phyloP scores from a whole-genome alignment of 2,329 filamentous ascomycete genomes.

The Cladophialophora exuberans region DNA sequence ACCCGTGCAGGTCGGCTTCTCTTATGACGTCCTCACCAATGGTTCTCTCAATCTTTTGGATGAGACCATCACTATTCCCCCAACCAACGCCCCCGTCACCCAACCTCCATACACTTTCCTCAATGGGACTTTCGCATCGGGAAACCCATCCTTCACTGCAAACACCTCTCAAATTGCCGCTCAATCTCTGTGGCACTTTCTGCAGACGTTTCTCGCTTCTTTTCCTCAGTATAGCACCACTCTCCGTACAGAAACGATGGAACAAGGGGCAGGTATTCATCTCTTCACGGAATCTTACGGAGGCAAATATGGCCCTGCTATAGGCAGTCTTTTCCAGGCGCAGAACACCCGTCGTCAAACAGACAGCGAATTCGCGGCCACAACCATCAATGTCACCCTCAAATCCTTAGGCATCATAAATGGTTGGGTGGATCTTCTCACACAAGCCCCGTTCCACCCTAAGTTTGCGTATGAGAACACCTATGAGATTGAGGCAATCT shows the following conservation, averaged over 20 bases:
- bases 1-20: constrained; percentile 55
- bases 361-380: constrained; percentile 48
- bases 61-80: constrained; percentile 38
- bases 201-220: constrained; percentile 56
- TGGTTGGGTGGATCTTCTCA: constrained; percentile 67
- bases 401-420: constrained; percentile 71
- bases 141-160: constrained; percentile 41
- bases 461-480: constrained; percentile 49
- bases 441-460: constrained; percentile 53
- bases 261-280: constrained; percentile 56
- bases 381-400: constrained; percentile 41
- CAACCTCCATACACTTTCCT: constrained; percentile 43
- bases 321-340: constrained; percentile 60
- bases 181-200: constrained; percentile 61
- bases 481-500: constrained; percentile 64
- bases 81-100: constrained; percentile 34
- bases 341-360: constrained; percentile 64
- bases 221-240: constrained; percentile 64
- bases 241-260: constrained; percentile 40
- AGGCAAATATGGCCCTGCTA: constrained; percentile 70
- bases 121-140: constrained; percentile 63
- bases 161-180: constrained; percentile 50
- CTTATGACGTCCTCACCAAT: constrained; percentile 51
- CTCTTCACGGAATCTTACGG: constrained; percentile 72
- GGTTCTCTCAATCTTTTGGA: constrained; percentile 45